Conservation (phyloP, 164 flowering plant genomes). For the Magnolia changhungtana region DNA sequence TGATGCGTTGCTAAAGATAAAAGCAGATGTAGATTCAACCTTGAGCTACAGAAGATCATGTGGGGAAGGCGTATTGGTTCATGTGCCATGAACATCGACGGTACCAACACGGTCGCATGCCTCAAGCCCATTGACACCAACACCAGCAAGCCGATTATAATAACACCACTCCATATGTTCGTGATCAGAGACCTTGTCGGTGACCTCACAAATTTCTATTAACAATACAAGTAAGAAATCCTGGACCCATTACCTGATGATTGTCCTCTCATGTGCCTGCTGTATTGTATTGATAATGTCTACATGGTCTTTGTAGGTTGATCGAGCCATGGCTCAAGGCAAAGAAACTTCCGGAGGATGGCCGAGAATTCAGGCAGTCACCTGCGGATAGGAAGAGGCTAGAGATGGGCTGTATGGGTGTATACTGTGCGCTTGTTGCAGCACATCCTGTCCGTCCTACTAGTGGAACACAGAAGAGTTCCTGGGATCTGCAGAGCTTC, state of each 20-base stretch:
- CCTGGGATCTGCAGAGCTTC: constrained; percentile 65
- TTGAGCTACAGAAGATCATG: constrained; percentile 70
- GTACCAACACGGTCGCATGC: constrained; percentile 80
- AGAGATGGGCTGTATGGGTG: constrained; percentile 78
- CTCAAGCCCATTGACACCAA: constrained; percentile 57
- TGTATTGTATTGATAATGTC: background rate
- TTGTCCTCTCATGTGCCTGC: background rate
- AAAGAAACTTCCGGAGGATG: constrained; percentile 40
- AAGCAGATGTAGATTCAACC: constrained; percentile 55
- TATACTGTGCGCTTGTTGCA: constrained; percentile 76
- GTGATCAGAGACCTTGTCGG: constrained; percentile 76
- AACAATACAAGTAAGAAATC: constrained; percentile 56
- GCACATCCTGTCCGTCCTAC: constrained; percentile 67
- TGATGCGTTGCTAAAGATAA: constrained; percentile 74
- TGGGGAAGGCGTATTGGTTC: constrained; percentile 86
- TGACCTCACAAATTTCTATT: constrained; percentile 73
- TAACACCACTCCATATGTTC: constrained; percentile 78
- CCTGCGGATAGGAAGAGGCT: constrained; percentile 61
- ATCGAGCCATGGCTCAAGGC: constrained; percentile 85
- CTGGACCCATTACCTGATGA: no score
- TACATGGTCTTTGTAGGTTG: constrained; percentile 26
- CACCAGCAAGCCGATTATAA: constrained; percentile 38
- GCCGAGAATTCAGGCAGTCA: constrained; percentile 56
- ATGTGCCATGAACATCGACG: constrained; percentile 83
- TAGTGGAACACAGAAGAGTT: constrained; percentile 90